Conservation (phyloP, 306 rosid species). For the Dryas alaskensis region DNA sequence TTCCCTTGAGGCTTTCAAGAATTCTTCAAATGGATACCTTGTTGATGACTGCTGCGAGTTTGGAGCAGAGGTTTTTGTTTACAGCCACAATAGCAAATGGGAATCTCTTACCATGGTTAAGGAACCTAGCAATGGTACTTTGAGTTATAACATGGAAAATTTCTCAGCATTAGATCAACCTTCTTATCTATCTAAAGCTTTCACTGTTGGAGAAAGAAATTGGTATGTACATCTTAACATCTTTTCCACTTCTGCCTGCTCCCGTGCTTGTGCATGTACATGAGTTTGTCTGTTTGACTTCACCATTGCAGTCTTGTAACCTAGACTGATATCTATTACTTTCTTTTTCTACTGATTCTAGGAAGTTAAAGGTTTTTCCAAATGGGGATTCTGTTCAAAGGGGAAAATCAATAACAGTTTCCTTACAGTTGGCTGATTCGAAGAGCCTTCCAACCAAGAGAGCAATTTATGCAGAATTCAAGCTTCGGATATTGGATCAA, state of each 20-base stretch:
- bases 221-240: neutral
- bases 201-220: neutral
- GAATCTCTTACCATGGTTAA: neutral
- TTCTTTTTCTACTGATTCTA: neutral
- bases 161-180: too few species aligned
- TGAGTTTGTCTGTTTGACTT: neutral
- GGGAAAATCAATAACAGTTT: neutral
- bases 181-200: too few species aligned
- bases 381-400: neutral
- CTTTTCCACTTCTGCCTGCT: too few species aligned
- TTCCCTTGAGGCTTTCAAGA: neutral
- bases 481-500: neutral
- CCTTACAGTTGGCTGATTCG: neutral
- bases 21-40: conserved; percentile 10
- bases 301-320: too few species aligned
- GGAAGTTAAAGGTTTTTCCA: neutral
- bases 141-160: neutral
- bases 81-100: neutral
- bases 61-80: conserved; percentile 10
- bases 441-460: too few species aligned
- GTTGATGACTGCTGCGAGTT: conserved; percentile 18
- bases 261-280: neutral
- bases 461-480: too few species aligned
- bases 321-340: too few species aligned
- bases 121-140: neutral